Evolutionary conservation across 352 stramenopile genomes (phyloP), one percentile per base, ranked within the genome.

Genomic region (Globisporangium barbulae): DNA sequence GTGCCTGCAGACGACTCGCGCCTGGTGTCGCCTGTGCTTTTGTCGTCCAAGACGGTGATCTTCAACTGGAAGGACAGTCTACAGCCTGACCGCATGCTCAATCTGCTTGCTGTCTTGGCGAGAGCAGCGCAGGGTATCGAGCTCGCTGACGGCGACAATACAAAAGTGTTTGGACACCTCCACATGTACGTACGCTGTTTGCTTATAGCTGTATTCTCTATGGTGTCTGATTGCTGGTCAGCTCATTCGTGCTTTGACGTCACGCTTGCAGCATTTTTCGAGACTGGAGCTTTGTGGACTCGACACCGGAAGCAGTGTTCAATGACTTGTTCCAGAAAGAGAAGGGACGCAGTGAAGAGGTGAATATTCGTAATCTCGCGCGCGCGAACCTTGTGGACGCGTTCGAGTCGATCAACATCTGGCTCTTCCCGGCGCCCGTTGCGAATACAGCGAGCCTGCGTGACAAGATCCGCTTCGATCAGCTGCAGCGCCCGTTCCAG

Each of bases 41-140:
- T 95, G n/a, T 68, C 87, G 22, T 95, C 87, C 25, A 95, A 95
- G 58, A 85, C 85, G 0, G 87, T 95, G 41, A 70, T 95, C n/a
- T 95, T 95, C 65, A 95, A 95, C 70, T 95, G 87, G 87, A 95
- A 95, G 64, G 87, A 96, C 65, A 92, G 83, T 74, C 63, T 96
- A 1, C 85, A 96, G 52, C 80, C 84, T 1, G 87, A 96, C 30
- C 84, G 87, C 21, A 96, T 96, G 64, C 72, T 96, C 22, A 96
- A 96, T 33, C 33, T 96, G 37, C 68, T 96, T 35, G 87, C 85
- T 0, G 87, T 96, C 3, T 64, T 96, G 3, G 81, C 87, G 5
- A 80, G 86, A 48, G 87, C 87, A 15, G 87, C 87, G 0, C 85
- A 94, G 58, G 85, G 86, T 12, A 90, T 96, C 59, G 87, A 96